Percentiles rank a stretch among this genome's conserved stretches.
Conservation (phyloP, 306 rosid genomes). For the Mimosa pudica region DNA sequence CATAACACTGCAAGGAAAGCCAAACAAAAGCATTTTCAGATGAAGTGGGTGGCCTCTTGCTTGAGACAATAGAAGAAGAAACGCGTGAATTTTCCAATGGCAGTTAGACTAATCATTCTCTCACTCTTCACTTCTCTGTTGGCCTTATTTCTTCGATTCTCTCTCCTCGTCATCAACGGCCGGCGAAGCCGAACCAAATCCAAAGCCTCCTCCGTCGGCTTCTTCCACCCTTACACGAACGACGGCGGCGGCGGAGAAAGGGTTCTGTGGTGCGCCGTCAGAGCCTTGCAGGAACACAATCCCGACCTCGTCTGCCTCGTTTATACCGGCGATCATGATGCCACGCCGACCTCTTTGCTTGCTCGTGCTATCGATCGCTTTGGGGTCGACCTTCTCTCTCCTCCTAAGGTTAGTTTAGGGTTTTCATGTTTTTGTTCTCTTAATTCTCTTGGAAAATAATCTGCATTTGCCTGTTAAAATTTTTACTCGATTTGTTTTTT, state of each 20-base stretch:
- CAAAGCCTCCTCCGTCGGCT: slow-evolving; percentile 43
- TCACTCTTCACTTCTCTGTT: slow-evolving; percentile 42
- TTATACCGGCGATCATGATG: slow-evolving; percentile 91
- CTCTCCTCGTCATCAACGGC: slow-evolving; percentile 33
- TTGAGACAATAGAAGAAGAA: too few relatives aligned
- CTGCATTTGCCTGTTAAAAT: background rate
- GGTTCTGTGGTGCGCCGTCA: slow-evolving; percentile 92
- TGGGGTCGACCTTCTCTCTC: slow-evolving; percentile 64
- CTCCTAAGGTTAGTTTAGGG: slow-evolving; percentile 51
- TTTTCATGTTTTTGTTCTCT: background rate
- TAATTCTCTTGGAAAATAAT: background rate
- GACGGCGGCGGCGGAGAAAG: slow-evolving; percentile 94
- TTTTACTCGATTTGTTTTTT: too few relatives aligned
- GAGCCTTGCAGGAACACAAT: slow-evolving; percentile 70
- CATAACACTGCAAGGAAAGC: too few relatives aligned
- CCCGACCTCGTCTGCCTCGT: slow-evolving; percentile 63
- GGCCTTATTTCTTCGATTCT: slow-evolving; percentile 36
- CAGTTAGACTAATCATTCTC: slow-evolving; percentile 33
- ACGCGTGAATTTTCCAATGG: slow-evolving; percentile 34
- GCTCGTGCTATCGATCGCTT: slow-evolving; percentile 76
- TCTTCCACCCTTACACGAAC: slow-evolving; percentile 95
- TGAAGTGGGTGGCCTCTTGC: too few relatives aligned
- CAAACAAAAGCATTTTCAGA: too few relatives aligned
- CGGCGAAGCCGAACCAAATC: slow-evolving; percentile 58
- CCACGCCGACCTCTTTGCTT: slow-evolving; percentile 59